Conservation (phyloP, 2,329 filamentous ascomycete genomes). For the Daldinia sp. region DNA sequence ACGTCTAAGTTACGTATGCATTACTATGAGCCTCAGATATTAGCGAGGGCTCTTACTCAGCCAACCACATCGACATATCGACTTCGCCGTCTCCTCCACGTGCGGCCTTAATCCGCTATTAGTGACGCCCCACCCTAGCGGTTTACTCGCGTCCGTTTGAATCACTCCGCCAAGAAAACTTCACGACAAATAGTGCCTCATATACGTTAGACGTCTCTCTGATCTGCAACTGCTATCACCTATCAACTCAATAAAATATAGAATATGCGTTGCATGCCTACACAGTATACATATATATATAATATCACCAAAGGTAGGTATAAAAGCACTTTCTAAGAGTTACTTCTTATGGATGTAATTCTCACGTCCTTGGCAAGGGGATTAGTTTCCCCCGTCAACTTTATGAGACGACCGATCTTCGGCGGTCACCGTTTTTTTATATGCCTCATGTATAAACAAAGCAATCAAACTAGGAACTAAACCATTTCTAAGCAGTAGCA, state of each 20-base stretch:
- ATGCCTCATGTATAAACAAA: background rate
- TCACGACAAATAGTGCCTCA: conserved; percentile 38
- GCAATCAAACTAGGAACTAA: background rate
- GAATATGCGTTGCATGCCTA: background rate
- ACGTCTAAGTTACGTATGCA: conserved; percentile 29
- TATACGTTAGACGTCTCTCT: conserved; percentile 4
- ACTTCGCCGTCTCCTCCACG: conserved; percentile 27
- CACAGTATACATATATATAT: too few relatives aligned
- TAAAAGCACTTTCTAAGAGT: background rate
- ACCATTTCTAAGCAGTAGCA: background rate
- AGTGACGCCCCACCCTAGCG: conserved; percentile 1
- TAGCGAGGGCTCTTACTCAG: conserved; percentile 36
- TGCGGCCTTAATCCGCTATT: conserved; percentile 33
- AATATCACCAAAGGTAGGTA: too few relatives aligned
- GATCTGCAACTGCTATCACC: background rate
- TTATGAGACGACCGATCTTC: conserved; percentile 1
- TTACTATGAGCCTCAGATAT: conserved; percentile 35
- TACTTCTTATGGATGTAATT: background rate
- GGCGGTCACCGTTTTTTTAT: background rate
- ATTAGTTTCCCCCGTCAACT: conserved; percentile 3
- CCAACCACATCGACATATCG: conserved; percentile 30
- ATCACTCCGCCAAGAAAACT: conserved; percentile 29
- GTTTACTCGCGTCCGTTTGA: conserved; percentile 25
- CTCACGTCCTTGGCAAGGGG: background rate
- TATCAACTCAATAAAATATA: background rate